phyloP scores from a whole-genome alignment of 2,329 filamentous ascomycete genomes.

The Plenodomus lindquistii region DNA sequence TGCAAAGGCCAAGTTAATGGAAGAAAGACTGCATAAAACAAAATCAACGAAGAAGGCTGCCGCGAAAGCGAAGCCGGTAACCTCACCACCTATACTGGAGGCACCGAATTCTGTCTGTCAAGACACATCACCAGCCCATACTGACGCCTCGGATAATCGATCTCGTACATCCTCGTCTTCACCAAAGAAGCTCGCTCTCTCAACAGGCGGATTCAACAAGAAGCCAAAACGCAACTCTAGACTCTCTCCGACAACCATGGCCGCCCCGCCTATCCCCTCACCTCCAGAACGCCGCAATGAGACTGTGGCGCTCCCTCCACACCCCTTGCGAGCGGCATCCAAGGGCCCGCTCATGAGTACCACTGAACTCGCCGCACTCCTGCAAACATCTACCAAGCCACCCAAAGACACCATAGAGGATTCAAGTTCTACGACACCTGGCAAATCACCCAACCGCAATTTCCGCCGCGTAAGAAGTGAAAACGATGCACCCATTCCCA shows the following conservation, averaged over 20 bases:
- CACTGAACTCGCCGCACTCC: constrained; percentile 30
- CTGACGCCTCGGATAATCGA: constrained; percentile 5
- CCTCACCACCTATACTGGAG: constrained; percentile 1
- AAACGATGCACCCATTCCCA: constrained; percentile 40
- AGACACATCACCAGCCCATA: constrained; percentile 8
- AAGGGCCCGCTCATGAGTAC: constrained; percentile 31
- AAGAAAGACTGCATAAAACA: neutral
- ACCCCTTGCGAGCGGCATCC: constrained; percentile 21
- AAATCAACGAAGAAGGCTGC: constrained; percentile 2
- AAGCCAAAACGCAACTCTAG: constrained; percentile 14
- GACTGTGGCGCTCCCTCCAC: constrained; percentile 19
- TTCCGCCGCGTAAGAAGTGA: constrained; percentile 36
- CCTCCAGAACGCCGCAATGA: constrained; percentile 8
- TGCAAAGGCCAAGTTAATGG: neutral
- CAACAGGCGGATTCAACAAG: constrained; percentile 34
- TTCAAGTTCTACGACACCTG: neutral
- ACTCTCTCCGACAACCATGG: neutral
- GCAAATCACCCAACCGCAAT: constrained; percentile 16
- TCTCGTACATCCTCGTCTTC: constrained; percentile 15
- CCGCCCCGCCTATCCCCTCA: constrained; percentile 1
- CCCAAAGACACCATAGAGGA: constrained; percentile 32
- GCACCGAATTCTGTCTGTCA: constrained; percentile 1
- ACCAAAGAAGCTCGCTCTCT: constrained; percentile 20
- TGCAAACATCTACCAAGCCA: constrained; percentile 22
- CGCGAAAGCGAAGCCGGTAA: neutral